A percentile compares a stretch with the other conserved stretches of the same genome.
Conservation (phyloP, 805 yeast species). For the Hanseniaspora osmophila region DNA sequence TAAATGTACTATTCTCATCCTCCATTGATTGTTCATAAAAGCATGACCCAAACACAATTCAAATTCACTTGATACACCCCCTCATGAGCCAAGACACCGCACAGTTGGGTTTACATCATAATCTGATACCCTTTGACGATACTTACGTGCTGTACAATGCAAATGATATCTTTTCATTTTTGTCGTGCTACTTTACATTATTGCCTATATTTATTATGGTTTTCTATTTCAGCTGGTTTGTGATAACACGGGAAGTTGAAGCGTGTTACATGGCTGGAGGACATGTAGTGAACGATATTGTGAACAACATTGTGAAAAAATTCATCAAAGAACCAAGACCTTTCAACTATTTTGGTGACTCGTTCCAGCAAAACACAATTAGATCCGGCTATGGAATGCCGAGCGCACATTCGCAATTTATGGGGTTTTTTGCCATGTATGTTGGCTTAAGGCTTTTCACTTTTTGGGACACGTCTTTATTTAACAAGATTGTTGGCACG, state of each 20-base stretch:
- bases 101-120: slow-evolving; percentile 1
- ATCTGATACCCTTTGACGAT: slow-evolving; percentile 59
- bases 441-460: slow-evolving; percentile 29
- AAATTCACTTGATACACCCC: neutral
- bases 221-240: slow-evolving; percentile 72
- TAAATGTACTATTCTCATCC: no score
- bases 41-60: neutral
- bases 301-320: slow-evolving; percentile 55
- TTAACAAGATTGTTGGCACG: slow-evolving; percentile 21
- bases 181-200: slow-evolving; percentile 60
- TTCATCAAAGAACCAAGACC: slow-evolving; percentile 67
- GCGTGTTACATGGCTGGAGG: slow-evolving; percentile 76
- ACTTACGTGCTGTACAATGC: slow-evolving; percentile 75
- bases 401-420: slow-evolving; percentile 88
- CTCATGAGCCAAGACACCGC: neutral
- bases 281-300: slow-evolving; percentile 62
- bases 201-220: slow-evolving; percentile 68
- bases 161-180: slow-evolving; percentile 40
- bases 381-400: slow-evolving; percentile 87
- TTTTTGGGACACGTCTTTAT: slow-evolving; percentile 26
- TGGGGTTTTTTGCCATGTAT: slow-evolving; percentile 70
- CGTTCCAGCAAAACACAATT: slow-evolving; percentile 26
- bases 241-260: slow-evolving; percentile 71
- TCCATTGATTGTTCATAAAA: no score
- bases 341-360: slow-evolving; percentile 17